Percentiles rank a stretch among this genome's conserved stretches.
phyloP scores from a whole-genome alignment of 176 grass and related monocot species.

The Canna indica region DNA sequence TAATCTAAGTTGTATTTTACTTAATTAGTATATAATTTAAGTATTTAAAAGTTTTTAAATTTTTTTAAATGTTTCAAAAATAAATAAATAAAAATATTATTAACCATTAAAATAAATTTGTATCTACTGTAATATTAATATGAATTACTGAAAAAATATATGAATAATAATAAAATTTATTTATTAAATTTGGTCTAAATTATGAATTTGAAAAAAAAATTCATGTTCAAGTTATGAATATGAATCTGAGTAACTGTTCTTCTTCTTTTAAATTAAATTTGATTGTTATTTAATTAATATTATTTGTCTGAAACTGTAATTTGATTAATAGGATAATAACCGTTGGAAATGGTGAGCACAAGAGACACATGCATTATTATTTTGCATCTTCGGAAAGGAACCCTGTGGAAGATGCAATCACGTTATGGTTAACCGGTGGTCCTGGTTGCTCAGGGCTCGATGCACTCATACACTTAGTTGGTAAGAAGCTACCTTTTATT shows the following conservation, averaged over 20 bases:
- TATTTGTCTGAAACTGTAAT: neutral
- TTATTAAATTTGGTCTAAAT: too few species aligned
- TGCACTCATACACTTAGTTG: conserved; percentile 34
- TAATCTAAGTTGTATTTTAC: too few species aligned
- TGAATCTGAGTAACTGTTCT: neutral
- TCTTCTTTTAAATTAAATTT: neutral
- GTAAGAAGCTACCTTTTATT: conserved; percentile 4
- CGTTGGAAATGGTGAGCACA: conserved; percentile 23
- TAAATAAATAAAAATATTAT: too few species aligned
- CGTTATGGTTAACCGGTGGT: conserved; percentile 56
- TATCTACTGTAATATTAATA: too few species aligned
- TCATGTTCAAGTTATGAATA: too few species aligned
- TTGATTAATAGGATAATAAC: conserved; percentile 32
- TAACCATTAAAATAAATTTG: too few species aligned
- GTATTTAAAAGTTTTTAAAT: too few species aligned
- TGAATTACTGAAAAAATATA: too few species aligned
- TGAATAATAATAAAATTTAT: too few species aligned
- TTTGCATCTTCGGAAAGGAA: conserved; percentile 56
- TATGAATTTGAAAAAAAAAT: too few species aligned
- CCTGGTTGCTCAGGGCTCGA: conserved; percentile 47
- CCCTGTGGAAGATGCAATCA: conserved; percentile 36
- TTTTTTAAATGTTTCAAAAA: too few species aligned
- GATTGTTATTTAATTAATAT: conserved; percentile 5
- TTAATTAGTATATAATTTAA: too few species aligned
- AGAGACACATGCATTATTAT: conserved; percentile 50